Evolutionary conservation across 73 alveolate genomes (phyloP).

Genomic region (Tetrahymena borealis): DNA sequence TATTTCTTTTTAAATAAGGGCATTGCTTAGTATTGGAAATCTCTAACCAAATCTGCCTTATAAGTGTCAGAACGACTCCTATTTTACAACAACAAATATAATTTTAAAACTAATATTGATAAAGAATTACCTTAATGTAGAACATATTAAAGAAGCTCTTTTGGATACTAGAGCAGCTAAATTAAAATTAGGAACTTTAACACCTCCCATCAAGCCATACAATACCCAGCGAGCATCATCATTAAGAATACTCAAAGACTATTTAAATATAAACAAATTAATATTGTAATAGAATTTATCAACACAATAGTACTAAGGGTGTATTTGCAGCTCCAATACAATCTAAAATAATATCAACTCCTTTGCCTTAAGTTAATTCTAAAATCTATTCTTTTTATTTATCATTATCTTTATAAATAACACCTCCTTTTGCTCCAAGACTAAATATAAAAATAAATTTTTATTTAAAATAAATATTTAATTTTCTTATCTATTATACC

Average conservation of each 20-base stretch:
- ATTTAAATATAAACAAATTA: neutral
- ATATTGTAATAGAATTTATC: neutral
- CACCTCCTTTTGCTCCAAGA: conserved; percentile 46
- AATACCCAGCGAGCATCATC: conserved; percentile 69
- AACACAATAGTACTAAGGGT: neutral
- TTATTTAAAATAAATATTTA: neutral
- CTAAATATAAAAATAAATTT: neutral
- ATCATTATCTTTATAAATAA: conserved; percentile 50
- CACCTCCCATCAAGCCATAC: conserved; percentile 68
- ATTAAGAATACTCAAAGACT: conserved; percentile 36
- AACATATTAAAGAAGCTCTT: conserved; percentile 36
- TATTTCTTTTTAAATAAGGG: conserved; percentile 24
- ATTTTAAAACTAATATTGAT: neutral
- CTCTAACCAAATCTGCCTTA: conserved; percentile 42
- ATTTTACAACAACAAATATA: neutral
- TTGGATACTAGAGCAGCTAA: conserved; percentile 38
- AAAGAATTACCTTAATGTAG: conserved; percentile 51
- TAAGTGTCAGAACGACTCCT: conserved; percentile 35
- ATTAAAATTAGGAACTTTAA: conserved; percentile 18
- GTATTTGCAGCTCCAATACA: conserved; percentile 55
- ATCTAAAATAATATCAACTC: conserved; percentile 60
- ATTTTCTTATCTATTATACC: neutral
- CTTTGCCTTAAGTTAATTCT: conserved; percentile 45
- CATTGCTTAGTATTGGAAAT: conserved; percentile 15
- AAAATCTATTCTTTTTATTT: conserved; percentile 30